Base-by-base conservation (phyloP, 2,329 filamentous ascomycete species). In the Calonectria fujianensis region DNA sequence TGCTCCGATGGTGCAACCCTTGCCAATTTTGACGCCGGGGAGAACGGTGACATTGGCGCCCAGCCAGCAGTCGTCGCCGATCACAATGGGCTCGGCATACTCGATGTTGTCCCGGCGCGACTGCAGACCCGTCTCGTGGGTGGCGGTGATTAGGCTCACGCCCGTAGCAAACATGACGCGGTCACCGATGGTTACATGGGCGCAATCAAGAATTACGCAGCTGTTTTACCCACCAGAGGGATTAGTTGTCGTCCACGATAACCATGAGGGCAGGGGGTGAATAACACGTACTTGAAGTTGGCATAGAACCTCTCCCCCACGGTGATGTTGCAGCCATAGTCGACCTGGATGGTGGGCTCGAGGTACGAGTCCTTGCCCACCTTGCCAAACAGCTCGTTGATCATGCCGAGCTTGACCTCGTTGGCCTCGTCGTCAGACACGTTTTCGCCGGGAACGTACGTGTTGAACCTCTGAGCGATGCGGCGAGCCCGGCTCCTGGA, bases 1-100 rank as follows among this genome's bases (percentile, higher is more conserved):
- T 2, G 96, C 95, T 1, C 95, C 95, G 75, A 98, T 89, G 0
- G 93, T 94, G 8, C 87, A 89, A 0, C 95, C 95, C 70, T 90
- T 89, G 0, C 96, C 95, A 77, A 98, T 93, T 0, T 90, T 96
- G 31, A 98, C 92, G 0, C 95, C 95, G 0, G 94, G 92, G 59
- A 96, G 86, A 27, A 98, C 90, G 27, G 89, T 91, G 7, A 92
- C 92, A 80, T 92, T 93, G 0, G 94, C 94, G 1, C 93, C 94
- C 37, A 96, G 85, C 94, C 94, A 95, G 85, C 94, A 94, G 86
- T 98, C 95, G 77, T 96, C 93, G 0, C 93, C 95, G 69, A 98
- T 92, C 45, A 87, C 89, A 75, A 98, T 94, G 16, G 29, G 10
- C 48, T 68, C 71, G 2, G 72, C 72, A 27, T 74, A 89, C 78